phyloP scores from a whole-genome alignment of 306 rosid genomes.

The Cicer judaicum region DNA sequence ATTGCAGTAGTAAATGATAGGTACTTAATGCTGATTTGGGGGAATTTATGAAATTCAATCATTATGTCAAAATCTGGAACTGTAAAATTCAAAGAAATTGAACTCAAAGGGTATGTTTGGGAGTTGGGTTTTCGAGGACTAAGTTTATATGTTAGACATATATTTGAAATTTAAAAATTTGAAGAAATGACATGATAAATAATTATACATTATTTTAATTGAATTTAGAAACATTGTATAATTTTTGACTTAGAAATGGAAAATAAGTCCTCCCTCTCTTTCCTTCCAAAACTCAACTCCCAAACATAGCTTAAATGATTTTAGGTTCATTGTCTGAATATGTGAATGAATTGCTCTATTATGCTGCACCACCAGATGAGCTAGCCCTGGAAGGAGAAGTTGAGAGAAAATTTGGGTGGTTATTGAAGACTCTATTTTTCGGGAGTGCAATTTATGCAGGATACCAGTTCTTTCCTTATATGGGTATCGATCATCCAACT shows the following conservation, averaged over 20 bases:
- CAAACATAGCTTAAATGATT: neutral
- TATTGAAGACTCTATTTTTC: constrained; percentile 77
- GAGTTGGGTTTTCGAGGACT: too few species aligned
- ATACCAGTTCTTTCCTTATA: constrained; percentile 85
- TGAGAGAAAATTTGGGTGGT: constrained; percentile 85
- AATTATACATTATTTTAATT: too few species aligned
- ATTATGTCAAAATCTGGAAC: constrained; percentile 17
- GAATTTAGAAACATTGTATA: too few species aligned
- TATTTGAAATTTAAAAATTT: too few species aligned
- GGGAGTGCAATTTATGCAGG: constrained; percentile 71
- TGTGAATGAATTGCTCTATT: constrained; percentile 34
- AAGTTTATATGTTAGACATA: too few species aligned
- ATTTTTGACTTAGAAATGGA: too few species aligned
- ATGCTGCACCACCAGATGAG: constrained; percentile 56
- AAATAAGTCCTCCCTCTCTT: too few species aligned
- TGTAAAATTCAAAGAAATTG: constrained; percentile 10
- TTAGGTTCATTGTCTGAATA: constrained; percentile 29
- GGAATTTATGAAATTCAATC: constrained; percentile 15
- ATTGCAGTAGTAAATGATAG: constrained; percentile 3
- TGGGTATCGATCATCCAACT: constrained; percentile 57
- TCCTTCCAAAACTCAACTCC: too few species aligned
- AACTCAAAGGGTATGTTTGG: neutral
- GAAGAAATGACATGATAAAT: too few species aligned
- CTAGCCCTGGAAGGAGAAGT: constrained; percentile 72
- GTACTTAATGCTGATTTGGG: constrained; percentile 6